These are phyloP conservation scores for Eucalyptus albens DNA, from an alignment of 345 rosid species.

Conservation along the genomic window DNA sequence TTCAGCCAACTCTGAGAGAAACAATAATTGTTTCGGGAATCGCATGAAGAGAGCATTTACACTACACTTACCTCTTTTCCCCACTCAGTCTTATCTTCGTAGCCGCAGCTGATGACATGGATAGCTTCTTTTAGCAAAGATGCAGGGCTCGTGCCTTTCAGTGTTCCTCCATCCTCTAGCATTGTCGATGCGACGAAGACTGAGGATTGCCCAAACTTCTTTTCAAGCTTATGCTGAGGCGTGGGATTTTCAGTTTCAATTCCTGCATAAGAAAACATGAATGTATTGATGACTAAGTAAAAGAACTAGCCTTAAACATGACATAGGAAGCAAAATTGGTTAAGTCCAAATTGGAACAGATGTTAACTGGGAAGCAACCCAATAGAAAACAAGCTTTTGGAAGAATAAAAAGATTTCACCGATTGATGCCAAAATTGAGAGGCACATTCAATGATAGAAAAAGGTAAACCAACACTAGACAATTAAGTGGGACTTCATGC, in stretches of 20 bases:
- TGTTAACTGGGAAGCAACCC: not conserved
- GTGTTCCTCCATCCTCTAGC: conserved; percentile 42
- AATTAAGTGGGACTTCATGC: not conserved
- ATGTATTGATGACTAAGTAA: not conserved
- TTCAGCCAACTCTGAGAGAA: not conserved
- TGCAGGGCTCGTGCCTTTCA: conserved; percentile 37
- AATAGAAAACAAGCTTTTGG: not conserved
- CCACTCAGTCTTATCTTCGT: conserved; percentile 72
- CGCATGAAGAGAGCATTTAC: not conserved
- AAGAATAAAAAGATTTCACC: not conserved
- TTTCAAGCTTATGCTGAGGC: conserved; percentile 37
- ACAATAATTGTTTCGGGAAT: not conserved
- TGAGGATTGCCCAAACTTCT: conserved; percentile 67
- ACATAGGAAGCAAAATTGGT: not conserved
- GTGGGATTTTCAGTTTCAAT: conserved; percentile 2
- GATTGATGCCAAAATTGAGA: not conserved
- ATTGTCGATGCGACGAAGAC: conserved; percentile 42
- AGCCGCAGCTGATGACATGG: conserved; percentile 66
- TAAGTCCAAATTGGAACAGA: not conserved
- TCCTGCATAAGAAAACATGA: conserved; percentile 3
- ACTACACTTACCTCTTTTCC: conserved; percentile 52
- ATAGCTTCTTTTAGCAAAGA: conserved; percentile 62
- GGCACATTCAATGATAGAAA: not conserved
- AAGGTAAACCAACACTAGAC: not conserved
- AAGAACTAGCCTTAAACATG: not conserved